phyloP scores from a whole-genome alignment of 495 filamentous ascomycete genomes.

The Bathelium albidoporum region DNA sequence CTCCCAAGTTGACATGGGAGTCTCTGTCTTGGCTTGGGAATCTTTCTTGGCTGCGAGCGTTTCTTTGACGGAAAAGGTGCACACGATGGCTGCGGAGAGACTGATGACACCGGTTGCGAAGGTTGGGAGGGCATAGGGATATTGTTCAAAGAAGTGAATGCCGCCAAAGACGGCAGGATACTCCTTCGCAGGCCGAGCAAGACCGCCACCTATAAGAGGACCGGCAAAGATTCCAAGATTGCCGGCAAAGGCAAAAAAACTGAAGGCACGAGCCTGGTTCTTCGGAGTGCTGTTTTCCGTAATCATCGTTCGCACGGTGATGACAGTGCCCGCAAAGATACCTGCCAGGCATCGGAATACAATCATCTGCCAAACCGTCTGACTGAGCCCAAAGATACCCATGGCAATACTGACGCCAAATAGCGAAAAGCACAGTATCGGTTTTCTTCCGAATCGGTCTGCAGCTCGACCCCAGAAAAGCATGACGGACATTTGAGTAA shows the following conservation, averaged over 20 bases:
- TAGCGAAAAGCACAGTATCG: conserved; percentile 52
- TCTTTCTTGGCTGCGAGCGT: conserved; percentile 21
- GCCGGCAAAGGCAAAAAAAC: conserved; percentile 58
- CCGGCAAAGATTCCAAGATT: conserved; percentile 63
- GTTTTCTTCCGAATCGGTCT: conserved; percentile 59
- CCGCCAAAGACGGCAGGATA: conserved; percentile 45
- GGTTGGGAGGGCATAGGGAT: conserved; percentile 55
- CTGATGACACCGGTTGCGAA: conserved; percentile 43
- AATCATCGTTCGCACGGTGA: conserved; percentile 59
- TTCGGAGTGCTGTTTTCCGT: conserved; percentile 54
- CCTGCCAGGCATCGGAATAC: conserved; percentile 55
- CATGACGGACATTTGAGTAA: conserved; percentile 55
- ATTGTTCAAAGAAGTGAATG: conserved; percentile 46
- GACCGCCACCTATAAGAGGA: conserved; percentile 48
- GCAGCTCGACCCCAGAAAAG: conserved; percentile 52
- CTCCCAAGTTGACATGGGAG: conserved; percentile 39
- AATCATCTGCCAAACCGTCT: conserved; percentile 54
- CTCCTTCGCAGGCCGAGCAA: conserved; percentile 51
- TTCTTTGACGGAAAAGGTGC: conserved; percentile 46
- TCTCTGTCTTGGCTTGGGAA: conserved; percentile 22
- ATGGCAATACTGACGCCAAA: conserved; percentile 47
- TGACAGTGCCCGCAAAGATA: conserved; percentile 56
- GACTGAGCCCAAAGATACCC: conserved; percentile 52
- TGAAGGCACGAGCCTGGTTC: conserved; percentile 60
- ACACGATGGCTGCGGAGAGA: conserved; percentile 38